These are phyloP conservation scores for Lactifluus volemus DNA, from an alignment of 768 basidiomycete genomes.

Conservation along the genomic window DNA sequence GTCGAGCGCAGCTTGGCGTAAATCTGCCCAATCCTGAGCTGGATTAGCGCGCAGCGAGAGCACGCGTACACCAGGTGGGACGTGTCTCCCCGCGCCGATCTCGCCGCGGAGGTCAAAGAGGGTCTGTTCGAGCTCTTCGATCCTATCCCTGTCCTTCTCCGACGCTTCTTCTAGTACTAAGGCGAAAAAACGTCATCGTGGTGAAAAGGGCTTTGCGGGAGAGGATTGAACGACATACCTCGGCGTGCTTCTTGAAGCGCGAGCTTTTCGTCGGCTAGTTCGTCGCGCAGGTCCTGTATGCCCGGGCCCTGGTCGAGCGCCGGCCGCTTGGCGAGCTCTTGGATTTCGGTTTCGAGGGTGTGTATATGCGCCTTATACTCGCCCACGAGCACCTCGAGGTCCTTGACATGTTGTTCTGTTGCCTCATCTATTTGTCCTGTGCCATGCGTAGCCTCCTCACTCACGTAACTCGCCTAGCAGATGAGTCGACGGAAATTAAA, in stretches of 20 bases:
- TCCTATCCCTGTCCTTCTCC: constrained; percentile 38
- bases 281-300: constrained; percentile 33
- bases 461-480: constrained; percentile 50
- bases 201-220: not conserved
- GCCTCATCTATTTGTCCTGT: constrained; percentile 28
- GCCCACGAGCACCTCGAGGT: constrained; percentile 46
- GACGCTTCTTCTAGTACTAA: constrained; percentile 37
- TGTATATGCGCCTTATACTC: constrained; percentile 47
- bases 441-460: constrained; percentile 41
- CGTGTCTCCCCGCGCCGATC: constrained; percentile 65
- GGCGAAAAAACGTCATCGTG: not conserved
- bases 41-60: constrained; percentile 72
- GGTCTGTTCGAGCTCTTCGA: constrained; percentile 68
- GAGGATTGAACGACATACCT: constrained; percentile 27
- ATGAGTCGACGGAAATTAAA: not conserved
- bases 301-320: constrained; percentile 19
- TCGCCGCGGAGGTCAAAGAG: constrained; percentile 72
- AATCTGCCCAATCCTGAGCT: constrained; percentile 70
- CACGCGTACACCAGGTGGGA: constrained; percentile 63
- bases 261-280: constrained; percentile 30
- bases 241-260: constrained; percentile 28
- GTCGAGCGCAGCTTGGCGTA: constrained; percentile 68
- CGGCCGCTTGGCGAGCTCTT: constrained; percentile 34
- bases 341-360: constrained; percentile 40
- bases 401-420: constrained; percentile 37